phyloP scores from a whole-genome alignment of 23 red algal genomes.

The Chondrus crispus region DNA sequence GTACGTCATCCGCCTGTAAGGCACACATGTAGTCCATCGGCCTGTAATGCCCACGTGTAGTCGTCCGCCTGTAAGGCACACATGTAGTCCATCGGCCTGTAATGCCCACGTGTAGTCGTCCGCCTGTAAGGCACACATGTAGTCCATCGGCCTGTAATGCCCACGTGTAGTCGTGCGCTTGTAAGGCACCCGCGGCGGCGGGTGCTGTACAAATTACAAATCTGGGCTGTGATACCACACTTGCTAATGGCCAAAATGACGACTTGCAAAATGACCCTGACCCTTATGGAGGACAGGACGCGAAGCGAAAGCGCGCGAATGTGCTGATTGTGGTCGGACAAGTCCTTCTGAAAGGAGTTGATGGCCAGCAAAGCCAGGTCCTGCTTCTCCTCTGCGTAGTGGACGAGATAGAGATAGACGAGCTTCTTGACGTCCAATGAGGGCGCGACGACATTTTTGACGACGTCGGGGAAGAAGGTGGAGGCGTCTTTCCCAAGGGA shows the following conservation, averaged over 20 bases:
- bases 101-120: too few relatives aligned
- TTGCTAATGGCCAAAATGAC: slow-evolving; percentile 73
- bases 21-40: too few relatives aligned
- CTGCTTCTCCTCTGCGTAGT: slow-evolving; percentile 89
- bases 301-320: slow-evolving; percentile 88
- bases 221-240: too few relatives aligned
- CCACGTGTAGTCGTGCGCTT: too few relatives aligned
- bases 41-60: too few relatives aligned
- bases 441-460: slow-evolving; percentile 77
- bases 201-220: too few relatives aligned
- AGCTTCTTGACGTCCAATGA: slow-evolving; percentile 84
- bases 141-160: too few relatives aligned
- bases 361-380: slow-evolving; percentile 87
- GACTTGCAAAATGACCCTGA: slow-evolving; percentile 75
- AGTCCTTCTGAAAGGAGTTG: slow-evolving; percentile 96
- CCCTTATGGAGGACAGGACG: slow-evolving; percentile 84
- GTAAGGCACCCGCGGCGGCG: too few relatives aligned
- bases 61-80: too few relatives aligned
- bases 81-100: too few relatives aligned
- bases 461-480: slow-evolving; percentile 87
- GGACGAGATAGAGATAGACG: slow-evolving; percentile 95
- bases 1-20: too few relatives aligned
- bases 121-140: too few relatives aligned
- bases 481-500: slow-evolving; percentile 85
- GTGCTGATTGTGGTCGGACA: slow-evolving; percentile 75